phyloP scores from a whole-genome alignment of 108 stramenopile genomes.

The Tribonema minus region DNA sequence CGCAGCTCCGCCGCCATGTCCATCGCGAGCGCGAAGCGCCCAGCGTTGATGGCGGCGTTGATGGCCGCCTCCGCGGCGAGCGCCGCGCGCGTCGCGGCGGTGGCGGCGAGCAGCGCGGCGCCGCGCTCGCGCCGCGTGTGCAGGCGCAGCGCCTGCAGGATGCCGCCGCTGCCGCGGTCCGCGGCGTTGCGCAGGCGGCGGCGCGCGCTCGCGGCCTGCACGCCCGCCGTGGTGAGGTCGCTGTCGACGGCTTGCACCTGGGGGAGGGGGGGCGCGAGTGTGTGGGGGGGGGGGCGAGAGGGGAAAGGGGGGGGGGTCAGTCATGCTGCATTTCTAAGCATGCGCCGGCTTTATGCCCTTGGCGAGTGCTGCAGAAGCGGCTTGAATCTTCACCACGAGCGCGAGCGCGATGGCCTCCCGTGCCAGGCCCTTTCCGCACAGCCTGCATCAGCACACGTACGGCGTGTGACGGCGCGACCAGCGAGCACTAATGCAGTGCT shows the following conservation, averaged over 20 bases:
- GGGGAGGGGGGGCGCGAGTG: too few species aligned
- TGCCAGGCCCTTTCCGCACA: constrained; percentile 27
- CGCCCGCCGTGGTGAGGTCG: constrained; percentile 28
- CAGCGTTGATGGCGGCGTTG: constrained; percentile 7
- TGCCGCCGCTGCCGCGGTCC: neutral
- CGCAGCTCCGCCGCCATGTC: constrained; percentile 3
- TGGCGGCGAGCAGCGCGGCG: neutral
- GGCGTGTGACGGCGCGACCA: neutral
- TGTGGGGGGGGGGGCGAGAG: too few species aligned
- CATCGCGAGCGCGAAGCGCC: constrained; percentile 13
- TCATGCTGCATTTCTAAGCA: too few species aligned
- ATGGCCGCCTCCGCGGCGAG: constrained; percentile 1
- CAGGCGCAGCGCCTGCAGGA: neutral
- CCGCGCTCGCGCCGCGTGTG: constrained; percentile 7
- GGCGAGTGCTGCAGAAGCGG: constrained; percentile 40
- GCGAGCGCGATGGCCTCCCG: constrained; percentile 34
- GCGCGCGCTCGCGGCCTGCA: constrained; percentile 30
- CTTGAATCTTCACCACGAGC: constrained; percentile 40
- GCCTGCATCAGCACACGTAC: neutral
- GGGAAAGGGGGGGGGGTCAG: too few species aligned
- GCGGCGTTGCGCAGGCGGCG: constrained; percentile 9
- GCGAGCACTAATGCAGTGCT: too few species aligned
- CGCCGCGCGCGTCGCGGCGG: neutral
- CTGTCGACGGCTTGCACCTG: constrained; percentile 34
- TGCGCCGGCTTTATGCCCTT: constrained; percentile 44